These are phyloP conservation scores for Incumbomyces lentus DNA, from an alignment of 2,329 filamentous ascomycete genomes.

Conservation along the genomic window DNA sequence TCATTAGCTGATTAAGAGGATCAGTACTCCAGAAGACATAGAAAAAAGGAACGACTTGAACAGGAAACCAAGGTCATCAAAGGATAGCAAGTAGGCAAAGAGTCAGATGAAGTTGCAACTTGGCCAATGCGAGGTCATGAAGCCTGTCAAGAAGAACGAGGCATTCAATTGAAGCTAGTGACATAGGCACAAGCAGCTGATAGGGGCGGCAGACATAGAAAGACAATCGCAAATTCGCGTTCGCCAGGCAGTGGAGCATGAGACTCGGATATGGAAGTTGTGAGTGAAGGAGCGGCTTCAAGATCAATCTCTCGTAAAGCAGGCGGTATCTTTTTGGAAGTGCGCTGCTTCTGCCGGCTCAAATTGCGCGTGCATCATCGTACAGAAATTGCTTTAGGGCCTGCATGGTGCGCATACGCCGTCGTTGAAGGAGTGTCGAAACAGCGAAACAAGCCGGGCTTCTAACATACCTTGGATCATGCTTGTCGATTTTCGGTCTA, in stretches of 20 bases:
- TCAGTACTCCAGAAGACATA: slow-evolving; percentile 8
- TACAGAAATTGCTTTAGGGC: slow-evolving; percentile 4
- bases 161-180: slow-evolving; percentile 6
- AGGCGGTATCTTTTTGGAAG: neutral
- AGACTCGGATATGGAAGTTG: neutral
- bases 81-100: neutral
- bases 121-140: slow-evolving; percentile 7
- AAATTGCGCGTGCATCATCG: slow-evolving; percentile 7
- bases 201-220: neutral
- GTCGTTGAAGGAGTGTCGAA: neutral
- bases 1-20: slow-evolving; percentile 5
- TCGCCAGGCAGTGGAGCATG: slow-evolving; percentile 5
- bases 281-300: neutral
- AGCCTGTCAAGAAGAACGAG: slow-evolving; percentile 1
- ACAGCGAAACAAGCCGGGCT: slow-evolving; percentile 6
- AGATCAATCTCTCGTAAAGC: slow-evolving; percentile 6
- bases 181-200: slow-evolving; percentile 3
- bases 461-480: neutral
- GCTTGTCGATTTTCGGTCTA: slow-evolving; percentile 4
- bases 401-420: slow-evolving; percentile 2
- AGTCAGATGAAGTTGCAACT: slow-evolving; percentile 4
- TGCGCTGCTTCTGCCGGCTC: slow-evolving; percentile 2
- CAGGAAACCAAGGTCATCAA: slow-evolving; percentile 1
- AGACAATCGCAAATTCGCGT: slow-evolving; percentile 3
- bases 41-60: neutral